A percentile compares a stretch with the other conserved stretches of the same genome.
phyloP scores from a whole-genome alignment of 148 eudicot species.

The Chenopodium suecicum region DNA sequence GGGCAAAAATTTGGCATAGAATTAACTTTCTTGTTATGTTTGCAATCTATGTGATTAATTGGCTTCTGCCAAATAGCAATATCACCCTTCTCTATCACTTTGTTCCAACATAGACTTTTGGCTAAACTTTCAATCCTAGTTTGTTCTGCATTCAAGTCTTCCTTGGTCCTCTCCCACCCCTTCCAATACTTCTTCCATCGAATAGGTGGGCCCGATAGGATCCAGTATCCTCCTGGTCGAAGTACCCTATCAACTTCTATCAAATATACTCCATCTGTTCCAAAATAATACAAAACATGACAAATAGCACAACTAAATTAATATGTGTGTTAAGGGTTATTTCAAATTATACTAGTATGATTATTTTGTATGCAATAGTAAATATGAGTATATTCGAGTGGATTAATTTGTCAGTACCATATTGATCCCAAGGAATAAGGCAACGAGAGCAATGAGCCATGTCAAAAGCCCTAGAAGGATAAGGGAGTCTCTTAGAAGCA shows the following conservation, averaged over 20 bases:
- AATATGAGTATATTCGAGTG: too few relatives aligned
- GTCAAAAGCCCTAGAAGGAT: slow-evolving; percentile 75
- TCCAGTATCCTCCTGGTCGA: slow-evolving; percentile 82
- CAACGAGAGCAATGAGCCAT: slow-evolving; percentile 95
- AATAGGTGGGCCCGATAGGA: slow-evolving; percentile 72
- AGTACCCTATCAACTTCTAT: slow-evolving; percentile 77
- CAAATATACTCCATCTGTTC: slow-evolving; percentile 59
- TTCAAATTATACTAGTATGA: too few relatives aligned
- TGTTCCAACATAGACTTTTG: slow-evolving; percentile 77
- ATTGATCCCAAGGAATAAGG: slow-evolving; percentile 79
- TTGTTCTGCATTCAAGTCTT: slow-evolving; percentile 76
- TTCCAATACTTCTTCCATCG: slow-evolving; percentile 56
- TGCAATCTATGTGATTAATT: slow-evolving; percentile 57
- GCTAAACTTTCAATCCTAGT: slow-evolving; percentile 62
- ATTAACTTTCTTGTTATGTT: slow-evolving; percentile 25
- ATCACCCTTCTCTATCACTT: slow-evolving; percentile 54
- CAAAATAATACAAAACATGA: background rate
- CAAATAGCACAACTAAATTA: background rate
- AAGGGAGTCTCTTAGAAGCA: slow-evolving; percentile 66
- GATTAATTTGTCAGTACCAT: slow-evolving; percentile 35
- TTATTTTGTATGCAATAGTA: too few relatives aligned
- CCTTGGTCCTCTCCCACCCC: slow-evolving; percentile 67
- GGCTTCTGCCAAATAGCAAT: slow-evolving; percentile 88
- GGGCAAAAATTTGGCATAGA: slow-evolving; percentile 52
- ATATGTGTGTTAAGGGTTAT: too few relatives aligned